A percentile compares a stretch with the other conserved stretches of the same genome.
phyloP scores from a whole-genome alignment of 495 filamentous ascomycete genomes.

The Lophiostoma macrostomum region DNA sequence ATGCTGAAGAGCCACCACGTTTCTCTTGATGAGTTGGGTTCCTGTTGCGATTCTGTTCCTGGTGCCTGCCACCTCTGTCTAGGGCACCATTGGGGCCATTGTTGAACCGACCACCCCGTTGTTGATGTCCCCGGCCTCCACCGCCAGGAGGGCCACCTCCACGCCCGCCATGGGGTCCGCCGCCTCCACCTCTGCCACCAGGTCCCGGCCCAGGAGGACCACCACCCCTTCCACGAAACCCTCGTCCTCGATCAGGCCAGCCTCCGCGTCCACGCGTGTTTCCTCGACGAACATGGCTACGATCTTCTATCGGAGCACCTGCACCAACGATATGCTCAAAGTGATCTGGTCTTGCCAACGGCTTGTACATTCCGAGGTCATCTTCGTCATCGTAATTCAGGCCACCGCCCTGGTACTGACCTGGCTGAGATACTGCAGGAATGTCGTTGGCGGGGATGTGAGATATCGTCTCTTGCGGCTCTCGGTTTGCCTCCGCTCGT shows the following conservation, averaged over 20 bases:
- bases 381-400: constrained; percentile 34
- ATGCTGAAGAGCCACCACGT: constrained; percentile 1
- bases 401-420: constrained; percentile 20
- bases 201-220: constrained; percentile 41
- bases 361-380: constrained; percentile 35
- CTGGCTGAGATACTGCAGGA: background rate
- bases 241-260: constrained; percentile 27
- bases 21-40: constrained; percentile 9
- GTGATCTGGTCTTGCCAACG: constrained; percentile 32
- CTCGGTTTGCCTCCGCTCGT: constrained; percentile 9
- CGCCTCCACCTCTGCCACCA: constrained; percentile 51
- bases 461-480: background rate
- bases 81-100: background rate
- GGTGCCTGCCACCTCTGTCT: constrained; percentile 5
- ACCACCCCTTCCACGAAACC: constrained; percentile 29
- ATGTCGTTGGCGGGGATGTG: background rate
- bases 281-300: constrained; percentile 31
- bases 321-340: constrained; percentile 29
- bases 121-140: constrained; percentile 47
- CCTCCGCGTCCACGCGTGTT: constrained; percentile 12
- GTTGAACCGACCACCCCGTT: background rate
- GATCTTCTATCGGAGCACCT: constrained; percentile 31
- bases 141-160: constrained; percentile 47
- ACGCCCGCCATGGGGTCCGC: constrained; percentile 39
- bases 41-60: constrained; percentile 7